Evolutionary conservation across 2,329 filamentous ascomycete species (phyloP).

Genomic region (Leptographium procerum): DNA sequence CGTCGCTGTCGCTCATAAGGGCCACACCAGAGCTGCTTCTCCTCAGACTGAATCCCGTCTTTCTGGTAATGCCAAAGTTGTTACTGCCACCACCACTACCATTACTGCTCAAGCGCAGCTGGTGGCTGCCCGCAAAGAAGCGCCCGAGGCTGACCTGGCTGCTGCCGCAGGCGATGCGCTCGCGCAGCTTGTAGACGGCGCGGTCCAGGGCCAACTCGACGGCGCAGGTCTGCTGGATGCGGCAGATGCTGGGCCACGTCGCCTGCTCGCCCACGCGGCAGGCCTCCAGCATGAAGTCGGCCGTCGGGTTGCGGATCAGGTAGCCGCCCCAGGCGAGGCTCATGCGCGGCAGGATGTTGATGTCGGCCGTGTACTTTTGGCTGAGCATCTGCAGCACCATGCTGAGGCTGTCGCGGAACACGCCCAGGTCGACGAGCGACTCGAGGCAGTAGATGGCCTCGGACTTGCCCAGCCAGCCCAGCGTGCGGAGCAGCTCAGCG

Average conservation of each 20-base stretch:
- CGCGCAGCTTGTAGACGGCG: slow-evolving; percentile 57
- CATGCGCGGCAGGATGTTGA: slow-evolving; percentile 53
- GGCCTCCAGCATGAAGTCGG: slow-evolving; percentile 74
- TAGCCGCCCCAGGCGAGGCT: slow-evolving; percentile 32
- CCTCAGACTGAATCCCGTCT: background rate
- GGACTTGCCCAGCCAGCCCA: slow-evolving; percentile 64
- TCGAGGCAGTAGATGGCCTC: slow-evolving; percentile 74
- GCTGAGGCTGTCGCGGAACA: slow-evolving; percentile 67
- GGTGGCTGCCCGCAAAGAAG: slow-evolving; percentile 24
- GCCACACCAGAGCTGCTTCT: background rate
- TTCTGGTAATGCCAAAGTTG: no score
- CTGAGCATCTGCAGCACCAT: slow-evolving; percentile 73
- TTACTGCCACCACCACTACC: background rate
- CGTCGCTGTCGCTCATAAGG: background rate
- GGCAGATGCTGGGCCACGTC: slow-evolving; percentile 82
- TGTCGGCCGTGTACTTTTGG: slow-evolving; percentile 89
- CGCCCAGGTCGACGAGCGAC: slow-evolving; percentile 65
- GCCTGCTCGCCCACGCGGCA: slow-evolving; percentile 71
- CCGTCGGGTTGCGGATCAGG: slow-evolving; percentile 72
- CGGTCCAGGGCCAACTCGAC: slow-evolving; percentile 77
- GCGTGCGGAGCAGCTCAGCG: slow-evolving; percentile 46
- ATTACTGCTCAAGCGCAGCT: slow-evolving; percentile 11
- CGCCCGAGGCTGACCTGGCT: slow-evolving; percentile 50
- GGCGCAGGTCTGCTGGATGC: slow-evolving; percentile 76
- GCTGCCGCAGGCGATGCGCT: slow-evolving; percentile 57